A percentile compares a stretch with the other conserved stretches of the same genome.
These are phyloP conservation scores for Alternaria panax DNA, from an alignment of 2,329 filamentous ascomycete species.

Conservation along the genomic window DNA sequence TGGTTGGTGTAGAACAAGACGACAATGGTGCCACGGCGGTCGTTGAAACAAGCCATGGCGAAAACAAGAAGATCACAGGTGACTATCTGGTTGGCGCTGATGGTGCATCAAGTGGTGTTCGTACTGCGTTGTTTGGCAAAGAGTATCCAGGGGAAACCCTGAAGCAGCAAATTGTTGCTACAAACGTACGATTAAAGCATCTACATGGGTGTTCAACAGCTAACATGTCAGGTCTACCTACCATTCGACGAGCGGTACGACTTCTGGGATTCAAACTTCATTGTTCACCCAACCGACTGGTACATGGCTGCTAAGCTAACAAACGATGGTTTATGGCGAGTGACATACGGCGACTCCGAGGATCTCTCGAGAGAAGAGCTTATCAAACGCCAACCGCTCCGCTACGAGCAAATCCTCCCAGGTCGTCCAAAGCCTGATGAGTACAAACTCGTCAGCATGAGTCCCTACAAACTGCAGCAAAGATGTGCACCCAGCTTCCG, in stretches of 20 bases:
- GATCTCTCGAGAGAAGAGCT: slow-evolving; percentile 63
- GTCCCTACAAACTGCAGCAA: slow-evolving; percentile 69
- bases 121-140: slow-evolving; percentile 43
- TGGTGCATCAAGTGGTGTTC: slow-evolving; percentile 45
- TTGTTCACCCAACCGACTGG: slow-evolving; percentile 68
- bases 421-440: slow-evolving; percentile 65
- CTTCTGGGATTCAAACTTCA: slow-evolving; percentile 66
- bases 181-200: slow-evolving; percentile 58
- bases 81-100: slow-evolving; percentile 48
- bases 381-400: slow-evolving; percentile 60
- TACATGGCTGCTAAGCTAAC: slow-evolving; percentile 69
- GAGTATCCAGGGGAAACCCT: slow-evolving; percentile 66
- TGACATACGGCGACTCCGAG: slow-evolving; percentile 67
- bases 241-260: slow-evolving; percentile 63
- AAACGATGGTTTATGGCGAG: slow-evolving; percentile 66
- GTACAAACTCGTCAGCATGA: slow-evolving; percentile 65
- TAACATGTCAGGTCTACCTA: slow-evolving; percentile 63
- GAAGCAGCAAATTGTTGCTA: slow-evolving; percentile 67
- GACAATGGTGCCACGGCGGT: slow-evolving; percentile 38
- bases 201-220: neutral
- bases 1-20: slow-evolving; percentile 42
- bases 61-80: slow-evolving; percentile 35
- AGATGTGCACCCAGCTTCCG: slow-evolving; percentile 65
- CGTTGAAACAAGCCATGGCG: slow-evolving; percentile 35
- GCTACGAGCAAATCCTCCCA: slow-evolving; percentile 66